A percentile compares a stretch with the other conserved stretches of the same genome.
Conservation (phyloP, 768 basidiomycete genomes). For the Tricholomella constricta region DNA sequence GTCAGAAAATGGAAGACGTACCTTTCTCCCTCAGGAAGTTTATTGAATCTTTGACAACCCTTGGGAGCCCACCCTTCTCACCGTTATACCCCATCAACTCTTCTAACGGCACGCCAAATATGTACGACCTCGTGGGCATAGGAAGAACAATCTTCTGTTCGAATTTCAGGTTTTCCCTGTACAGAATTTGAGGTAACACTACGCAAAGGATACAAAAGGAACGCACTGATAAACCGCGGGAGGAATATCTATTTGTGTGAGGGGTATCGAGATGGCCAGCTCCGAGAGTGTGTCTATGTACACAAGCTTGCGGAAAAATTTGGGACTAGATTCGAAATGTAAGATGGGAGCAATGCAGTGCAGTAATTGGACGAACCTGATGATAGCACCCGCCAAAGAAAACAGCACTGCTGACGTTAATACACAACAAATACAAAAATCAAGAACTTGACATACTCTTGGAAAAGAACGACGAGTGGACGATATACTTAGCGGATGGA, state of each 20-base stretch:
- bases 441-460: slow-evolving; percentile 59
- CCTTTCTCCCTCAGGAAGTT: slow-evolving; percentile 69
- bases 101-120: slow-evolving; percentile 82
- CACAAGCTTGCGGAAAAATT: slow-evolving; percentile 84
- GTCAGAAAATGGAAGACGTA: slow-evolving; percentile 13
- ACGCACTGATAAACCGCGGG: slow-evolving; percentile 81
- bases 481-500: slow-evolving; percentile 68
- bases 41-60: slow-evolving; percentile 76
- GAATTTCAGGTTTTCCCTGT: slow-evolving; percentile 77
- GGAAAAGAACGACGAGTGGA: slow-evolving; percentile 86
- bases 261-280: slow-evolving; percentile 72
- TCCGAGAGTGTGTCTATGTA: slow-evolving; percentile 80
- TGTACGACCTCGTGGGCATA: slow-evolving; percentile 54
- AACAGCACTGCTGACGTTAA: slow-evolving; percentile 67
- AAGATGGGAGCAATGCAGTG: not conserved
- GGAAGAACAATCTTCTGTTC: slow-evolving; percentile 74
- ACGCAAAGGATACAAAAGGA: not conserved
- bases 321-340: slow-evolving; percentile 60
- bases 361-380: slow-evolving; percentile 53
- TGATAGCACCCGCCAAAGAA: slow-evolving; percentile 84
- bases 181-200: not conserved
- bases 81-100: slow-evolving; percentile 84
- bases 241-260: slow-evolving; percentile 87
- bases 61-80: slow-evolving; percentile 80
- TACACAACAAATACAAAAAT: not conserved